phyloP scores from a whole-genome alignment of 2,329 filamentous ascomycete genomes.

The Metarhizium guizhouense region DNA sequence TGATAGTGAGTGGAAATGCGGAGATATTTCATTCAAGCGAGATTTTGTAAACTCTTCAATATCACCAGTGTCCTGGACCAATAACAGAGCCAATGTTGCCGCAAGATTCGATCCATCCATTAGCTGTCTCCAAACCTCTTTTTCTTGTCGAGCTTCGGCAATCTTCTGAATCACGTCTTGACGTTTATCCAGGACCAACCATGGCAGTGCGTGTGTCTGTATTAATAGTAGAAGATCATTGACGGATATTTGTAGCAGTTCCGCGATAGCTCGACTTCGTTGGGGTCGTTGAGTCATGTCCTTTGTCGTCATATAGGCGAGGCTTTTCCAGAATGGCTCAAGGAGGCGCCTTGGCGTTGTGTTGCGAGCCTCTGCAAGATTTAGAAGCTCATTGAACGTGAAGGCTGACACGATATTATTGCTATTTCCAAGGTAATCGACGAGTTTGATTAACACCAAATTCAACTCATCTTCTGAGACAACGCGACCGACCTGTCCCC shows the following conservation, averaged over 20 bases:
- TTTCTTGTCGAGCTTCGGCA: slow-evolving; percentile 64
- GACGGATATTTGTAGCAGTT: slow-evolving; percentile 68
- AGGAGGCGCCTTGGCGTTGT: slow-evolving; percentile 62
- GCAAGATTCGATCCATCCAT: slow-evolving; percentile 49
- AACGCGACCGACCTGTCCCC: slow-evolving; percentile 73
- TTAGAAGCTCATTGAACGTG: slow-evolving; percentile 74
- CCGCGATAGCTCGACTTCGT: slow-evolving; percentile 69
- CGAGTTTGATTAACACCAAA: slow-evolving; percentile 70
- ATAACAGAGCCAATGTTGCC: slow-evolving; percentile 48
- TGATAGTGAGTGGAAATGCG: slow-evolving; percentile 57
- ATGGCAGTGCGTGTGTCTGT: slow-evolving; percentile 76
- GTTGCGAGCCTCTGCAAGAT: slow-evolving; percentile 57
- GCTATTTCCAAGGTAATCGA: slow-evolving; percentile 78
- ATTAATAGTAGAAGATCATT: slow-evolving; percentile 66
- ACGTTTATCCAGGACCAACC: slow-evolving; percentile 71
- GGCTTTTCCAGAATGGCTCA: slow-evolving; percentile 77
- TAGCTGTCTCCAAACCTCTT: slow-evolving; percentile 48
- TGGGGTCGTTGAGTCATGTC: slow-evolving; percentile 76
- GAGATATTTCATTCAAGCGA: slow-evolving; percentile 58
- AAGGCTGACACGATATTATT: slow-evolving; percentile 73
- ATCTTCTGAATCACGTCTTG: slow-evolving; percentile 74
- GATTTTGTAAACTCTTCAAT: slow-evolving; percentile 59
- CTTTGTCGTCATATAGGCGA: slow-evolving; percentile 75
- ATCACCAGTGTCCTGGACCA: slow-evolving; percentile 47
- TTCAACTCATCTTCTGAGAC: slow-evolving; percentile 78